Percentiles rank a stretch among this genome's conserved stretches.
phyloP scores from a whole-genome alignment of 805 yeast species.

The Wickerhamiella siamensis region DNA sequence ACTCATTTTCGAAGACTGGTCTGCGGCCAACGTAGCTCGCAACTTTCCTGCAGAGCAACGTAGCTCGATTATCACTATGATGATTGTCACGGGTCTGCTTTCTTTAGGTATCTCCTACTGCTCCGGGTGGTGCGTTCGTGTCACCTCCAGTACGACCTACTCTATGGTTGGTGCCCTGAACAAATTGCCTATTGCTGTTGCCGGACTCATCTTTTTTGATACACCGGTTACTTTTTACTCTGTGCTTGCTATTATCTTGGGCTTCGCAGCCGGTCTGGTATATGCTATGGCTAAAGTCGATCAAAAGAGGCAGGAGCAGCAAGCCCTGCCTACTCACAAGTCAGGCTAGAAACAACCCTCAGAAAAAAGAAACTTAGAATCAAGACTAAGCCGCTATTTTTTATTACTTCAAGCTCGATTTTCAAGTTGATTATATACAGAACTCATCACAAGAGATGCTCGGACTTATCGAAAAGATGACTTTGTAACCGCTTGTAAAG shows the following conservation, averaged over 20 bases:
- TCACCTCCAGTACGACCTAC: slow-evolving; percentile 94
- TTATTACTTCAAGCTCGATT: no score
- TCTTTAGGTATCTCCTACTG: slow-evolving; percentile 97
- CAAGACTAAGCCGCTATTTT: no score
- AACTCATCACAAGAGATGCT: not conserved
- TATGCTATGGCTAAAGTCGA: slow-evolving; percentile 92
- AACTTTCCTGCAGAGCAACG: slow-evolving; percentile 72
- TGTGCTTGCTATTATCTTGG: slow-evolving; percentile 77
- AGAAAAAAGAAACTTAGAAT: no score
- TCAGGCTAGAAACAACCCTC: slow-evolving; percentile 1
- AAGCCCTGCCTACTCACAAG: slow-evolving; percentile 16
- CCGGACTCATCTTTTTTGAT: slow-evolving; percentile 89
- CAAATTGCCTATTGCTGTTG: slow-evolving; percentile 92
- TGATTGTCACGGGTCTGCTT: slow-evolving; percentile 86
- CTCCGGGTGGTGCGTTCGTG: slow-evolving; percentile 99
- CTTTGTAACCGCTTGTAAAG: slow-evolving; percentile 6
- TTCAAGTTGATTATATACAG: no score
- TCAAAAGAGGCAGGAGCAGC: slow-evolving; percentile 39
- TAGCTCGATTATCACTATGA: slow-evolving; percentile 55
- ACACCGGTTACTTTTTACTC: slow-evolving; percentile 90
- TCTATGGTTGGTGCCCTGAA: slow-evolving; percentile 99
- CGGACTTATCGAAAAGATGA: not conserved
- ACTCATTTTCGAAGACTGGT: slow-evolving; percentile 83
- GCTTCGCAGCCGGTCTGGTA: slow-evolving; percentile 90
- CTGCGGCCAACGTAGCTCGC: slow-evolving; percentile 51